Percentiles rank a stretch among this genome's conserved stretches.
These are phyloP conservation scores for Aspergillus bertholletiae DNA, from an alignment of 495 filamentous ascomycete species.

Conservation along the genomic window DNA sequence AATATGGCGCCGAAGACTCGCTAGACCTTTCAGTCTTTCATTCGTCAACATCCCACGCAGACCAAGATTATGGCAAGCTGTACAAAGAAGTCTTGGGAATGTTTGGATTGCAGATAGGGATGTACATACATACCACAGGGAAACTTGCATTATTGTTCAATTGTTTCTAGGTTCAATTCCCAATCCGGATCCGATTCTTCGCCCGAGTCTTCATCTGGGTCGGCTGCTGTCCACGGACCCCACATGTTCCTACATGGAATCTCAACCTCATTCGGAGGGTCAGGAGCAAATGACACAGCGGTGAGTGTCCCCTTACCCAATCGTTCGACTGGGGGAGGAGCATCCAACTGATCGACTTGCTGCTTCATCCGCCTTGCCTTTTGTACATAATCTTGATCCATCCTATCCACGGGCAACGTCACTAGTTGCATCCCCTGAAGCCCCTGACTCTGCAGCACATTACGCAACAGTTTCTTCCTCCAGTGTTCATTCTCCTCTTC, in stretches of 20 bases:
- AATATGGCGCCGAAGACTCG: too few relatives aligned
- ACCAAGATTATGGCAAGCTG: too few relatives aligned
- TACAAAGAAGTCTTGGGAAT: too few relatives aligned
- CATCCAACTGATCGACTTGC: slow-evolving; percentile 4
- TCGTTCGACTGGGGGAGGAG: not conserved
- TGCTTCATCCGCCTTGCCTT: slow-evolving; percentile 3
- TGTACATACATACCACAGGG: too few relatives aligned
- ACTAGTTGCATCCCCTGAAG: slow-evolving; percentile 45
- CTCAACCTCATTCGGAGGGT: not conserved
- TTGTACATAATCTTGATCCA: not conserved
- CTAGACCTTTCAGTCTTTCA: too few relatives aligned
- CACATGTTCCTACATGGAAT: not conserved
- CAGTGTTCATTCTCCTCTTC: slow-evolving; percentile 38
- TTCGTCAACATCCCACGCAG: too few relatives aligned
- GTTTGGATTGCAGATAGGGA: too few relatives aligned
- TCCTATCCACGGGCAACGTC: slow-evolving; percentile 3
- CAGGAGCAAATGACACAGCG: not conserved
- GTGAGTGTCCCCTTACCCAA: not conserved
- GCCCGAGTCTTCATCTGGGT: too few relatives aligned
- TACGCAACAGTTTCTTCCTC: slow-evolving; percentile 61
- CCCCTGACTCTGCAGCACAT: slow-evolving; percentile 70
- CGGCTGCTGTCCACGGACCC: not conserved
- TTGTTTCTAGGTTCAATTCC: too few relatives aligned
- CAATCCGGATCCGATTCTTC: too few relatives aligned
- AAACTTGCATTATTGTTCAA: too few relatives aligned